These are phyloP conservation scores for Stipa capillata DNA, from an alignment of 176 grass and related monocot species.

Conservation along the genomic window DNA sequence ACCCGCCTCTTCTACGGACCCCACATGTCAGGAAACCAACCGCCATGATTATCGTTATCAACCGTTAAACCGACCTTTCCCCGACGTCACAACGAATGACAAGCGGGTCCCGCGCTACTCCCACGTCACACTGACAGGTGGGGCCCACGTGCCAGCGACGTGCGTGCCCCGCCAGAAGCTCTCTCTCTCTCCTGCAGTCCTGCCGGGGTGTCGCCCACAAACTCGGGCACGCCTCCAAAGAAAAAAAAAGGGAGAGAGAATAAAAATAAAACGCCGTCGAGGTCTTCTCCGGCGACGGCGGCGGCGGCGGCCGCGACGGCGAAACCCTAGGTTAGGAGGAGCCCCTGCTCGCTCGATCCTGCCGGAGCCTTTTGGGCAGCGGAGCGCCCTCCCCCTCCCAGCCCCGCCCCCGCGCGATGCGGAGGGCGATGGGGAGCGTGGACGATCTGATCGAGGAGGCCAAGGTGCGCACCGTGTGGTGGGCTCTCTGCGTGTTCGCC, in stretches of 20 bases:
- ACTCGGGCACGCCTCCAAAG: not conserved
- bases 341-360: not conserved
- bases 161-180: not conserved
- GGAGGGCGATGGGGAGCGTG: constrained; percentile 66
- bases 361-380: not conserved
- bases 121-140: not conserved
- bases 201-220: not conserved
- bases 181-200: too few relatives aligned
- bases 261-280: constrained; percentile 11
- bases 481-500: constrained; percentile 86
- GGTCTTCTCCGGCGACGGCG: constrained; percentile 37
- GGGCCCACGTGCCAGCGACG: constrained; percentile 6
- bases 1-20: too few relatives aligned
- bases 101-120: not conserved
- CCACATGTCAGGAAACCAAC: not conserved
- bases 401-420: constrained; percentile 11
- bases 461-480: constrained; percentile 75
- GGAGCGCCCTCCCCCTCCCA: not conserved
- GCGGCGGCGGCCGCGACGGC: not conserved
- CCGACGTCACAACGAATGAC: not conserved
- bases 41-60: not conserved
- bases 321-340: not conserved
- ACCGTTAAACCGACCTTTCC: constrained; percentile 1
- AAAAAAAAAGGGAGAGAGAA: not conserved
- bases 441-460: constrained; percentile 97